A percentile compares a stretch with the other conserved stretches of the same genome.
phyloP scores from a whole-genome alignment of 139 green algal genomes.

The Chlamydomonas urium region DNA sequence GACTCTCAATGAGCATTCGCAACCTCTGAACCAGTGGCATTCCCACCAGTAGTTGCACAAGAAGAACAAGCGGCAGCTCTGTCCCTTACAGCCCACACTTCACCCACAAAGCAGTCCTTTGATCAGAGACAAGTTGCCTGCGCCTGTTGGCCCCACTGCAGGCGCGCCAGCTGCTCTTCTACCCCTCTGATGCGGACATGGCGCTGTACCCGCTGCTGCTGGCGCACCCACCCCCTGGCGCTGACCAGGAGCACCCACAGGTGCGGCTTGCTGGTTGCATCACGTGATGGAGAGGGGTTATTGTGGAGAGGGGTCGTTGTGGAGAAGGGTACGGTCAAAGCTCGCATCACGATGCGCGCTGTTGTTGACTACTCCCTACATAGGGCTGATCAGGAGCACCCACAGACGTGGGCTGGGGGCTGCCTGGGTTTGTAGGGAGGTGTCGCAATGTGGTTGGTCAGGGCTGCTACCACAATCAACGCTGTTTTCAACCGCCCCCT shows the following conservation, averaged over 20 bases:
- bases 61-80: too few relatives aligned
- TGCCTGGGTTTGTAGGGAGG: background rate
- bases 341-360: background rate
- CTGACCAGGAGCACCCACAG: slow-evolving; percentile 18
- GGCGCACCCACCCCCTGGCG: slow-evolving; percentile 11
- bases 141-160: too few relatives aligned
- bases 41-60: too few relatives aligned
- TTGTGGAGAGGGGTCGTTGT: too few relatives aligned
- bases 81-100: too few relatives aligned
- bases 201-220: slow-evolving; percentile 33
- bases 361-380: background rate
- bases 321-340: background rate
- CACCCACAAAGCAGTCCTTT: too few relatives aligned
- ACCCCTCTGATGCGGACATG: slow-evolving; percentile 32
- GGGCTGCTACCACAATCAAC: too few relatives aligned
- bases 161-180: slow-evolving; percentile 35
- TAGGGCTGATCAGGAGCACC: background rate
- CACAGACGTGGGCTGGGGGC: background rate
- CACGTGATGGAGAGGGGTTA: too few relatives aligned
- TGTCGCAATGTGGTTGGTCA: background rate
- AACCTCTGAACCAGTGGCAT: too few relatives aligned
- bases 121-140: too few relatives aligned
- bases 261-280: background rate
- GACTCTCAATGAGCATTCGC: too few relatives aligned
- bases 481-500: too few relatives aligned